These are phyloP conservation scores for Graphilbum ipis-grandicollis DNA, from an alignment of 2,329 filamentous ascomycete genomes.

Conservation along the genomic window DNA sequence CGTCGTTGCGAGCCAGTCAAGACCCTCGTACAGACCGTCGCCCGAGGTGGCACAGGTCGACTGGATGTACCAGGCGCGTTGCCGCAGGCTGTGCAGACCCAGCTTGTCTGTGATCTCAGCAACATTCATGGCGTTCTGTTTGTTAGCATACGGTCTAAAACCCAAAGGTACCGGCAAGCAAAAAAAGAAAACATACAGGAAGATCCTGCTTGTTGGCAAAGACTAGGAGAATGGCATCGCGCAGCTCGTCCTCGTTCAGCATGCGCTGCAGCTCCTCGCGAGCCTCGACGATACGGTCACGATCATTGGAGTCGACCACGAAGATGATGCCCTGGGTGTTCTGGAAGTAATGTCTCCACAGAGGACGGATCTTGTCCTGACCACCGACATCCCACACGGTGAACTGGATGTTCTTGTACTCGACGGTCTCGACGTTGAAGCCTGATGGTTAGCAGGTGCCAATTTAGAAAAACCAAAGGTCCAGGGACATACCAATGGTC, in stretches of 20 bases:
- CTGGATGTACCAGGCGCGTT: slow-evolving; percentile 73
- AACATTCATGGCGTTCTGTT: slow-evolving; percentile 53
- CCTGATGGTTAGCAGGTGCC: too few relatives aligned
- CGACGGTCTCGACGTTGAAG: slow-evolving; percentile 98
- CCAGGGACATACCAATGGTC: too few relatives aligned
- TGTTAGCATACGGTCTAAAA: too few relatives aligned
- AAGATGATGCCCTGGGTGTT: slow-evolving; percentile 96
- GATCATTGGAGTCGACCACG: slow-evolving; percentile 92
- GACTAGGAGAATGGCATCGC: slow-evolving; percentile 81
- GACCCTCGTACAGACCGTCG: slow-evolving; percentile 63
- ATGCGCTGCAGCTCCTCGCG: slow-evolving; percentile 89
- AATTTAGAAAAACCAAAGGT: too few relatives aligned
- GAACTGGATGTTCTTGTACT: slow-evolving; percentile 99
- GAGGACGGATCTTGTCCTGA: slow-evolving; percentile 93
- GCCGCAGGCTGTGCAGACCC: slow-evolving; percentile 58
- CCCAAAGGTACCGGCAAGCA: slow-evolving; percentile 1
- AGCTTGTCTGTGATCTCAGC: slow-evolving; percentile 65
- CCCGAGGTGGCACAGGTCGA: slow-evolving; percentile 69
- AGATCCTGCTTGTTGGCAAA: slow-evolving; percentile 99
- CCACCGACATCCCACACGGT: slow-evolving; percentile 98
- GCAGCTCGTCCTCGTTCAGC: slow-evolving; percentile 95
- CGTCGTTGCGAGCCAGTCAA: slow-evolving; percentile 63
- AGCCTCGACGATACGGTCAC: slow-evolving; percentile 80
- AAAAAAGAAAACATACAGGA: neutral
- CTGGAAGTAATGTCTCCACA: slow-evolving; percentile 98